Percentiles rank a stretch among this genome's conserved stretches.
Conservation (phyloP, 2,329 filamentous ascomycete genomes). For the Alternaria sp. region DNA sequence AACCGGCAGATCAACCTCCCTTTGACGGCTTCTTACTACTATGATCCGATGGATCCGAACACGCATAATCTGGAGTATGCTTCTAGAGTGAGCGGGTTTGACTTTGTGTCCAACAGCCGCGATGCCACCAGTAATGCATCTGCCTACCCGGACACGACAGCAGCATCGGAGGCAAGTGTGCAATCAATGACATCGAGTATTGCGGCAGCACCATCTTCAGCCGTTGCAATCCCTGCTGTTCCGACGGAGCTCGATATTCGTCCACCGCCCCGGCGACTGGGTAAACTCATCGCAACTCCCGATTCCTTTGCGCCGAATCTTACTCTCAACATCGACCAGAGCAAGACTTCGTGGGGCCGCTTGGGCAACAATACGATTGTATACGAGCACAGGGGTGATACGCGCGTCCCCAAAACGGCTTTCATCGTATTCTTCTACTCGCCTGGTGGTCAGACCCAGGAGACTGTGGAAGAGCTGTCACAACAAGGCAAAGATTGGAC, state of each 20-base stretch:
- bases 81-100: constrained; percentile 55
- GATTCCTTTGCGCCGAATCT: constrained; percentile 72
- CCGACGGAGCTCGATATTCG: constrained; percentile 45
- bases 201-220: constrained; percentile 29
- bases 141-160: constrained; percentile 42
- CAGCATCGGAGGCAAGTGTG: constrained; percentile 33
- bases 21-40: constrained; percentile 57
- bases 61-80: constrained; percentile 60
- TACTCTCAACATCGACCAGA: constrained; percentile 69
- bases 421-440: constrained; percentile 70
- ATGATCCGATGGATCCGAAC: constrained; percentile 53
- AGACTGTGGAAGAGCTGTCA: constrained; percentile 58
- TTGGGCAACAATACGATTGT: constrained; percentile 71
- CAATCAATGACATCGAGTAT: constrained; percentile 25
- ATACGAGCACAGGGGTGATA: constrained; percentile 70
- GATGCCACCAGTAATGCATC: constrained; percentile 31
- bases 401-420: constrained; percentile 80
- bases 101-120: constrained; percentile 47
- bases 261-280: constrained; percentile 61
- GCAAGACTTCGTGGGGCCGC: constrained; percentile 80
- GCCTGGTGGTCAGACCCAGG: constrained; percentile 74
- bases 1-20: constrained; percentile 57
- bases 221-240: constrained; percentile 32
- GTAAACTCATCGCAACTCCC: constrained; percentile 69
- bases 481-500: constrained; percentile 63